phyloP scores from a whole-genome alignment of 2,329 filamentous ascomycete species.

The Trichoderma atrobrunneum region DNA sequence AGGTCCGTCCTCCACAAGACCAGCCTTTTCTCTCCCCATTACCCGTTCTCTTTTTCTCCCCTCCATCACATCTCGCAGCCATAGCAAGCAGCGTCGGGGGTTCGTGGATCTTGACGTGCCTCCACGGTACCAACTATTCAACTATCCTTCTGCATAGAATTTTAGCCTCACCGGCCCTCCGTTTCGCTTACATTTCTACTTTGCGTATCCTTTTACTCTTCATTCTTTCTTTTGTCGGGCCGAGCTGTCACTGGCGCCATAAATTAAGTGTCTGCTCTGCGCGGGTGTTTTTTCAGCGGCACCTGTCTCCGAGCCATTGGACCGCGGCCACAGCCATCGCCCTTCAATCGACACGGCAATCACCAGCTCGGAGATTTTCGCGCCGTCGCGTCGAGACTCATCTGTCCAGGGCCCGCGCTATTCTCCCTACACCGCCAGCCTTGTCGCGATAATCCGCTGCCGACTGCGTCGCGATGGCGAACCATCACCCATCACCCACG shows the following conservation, averaged over 20 bases:
- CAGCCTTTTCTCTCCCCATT: slow-evolving; percentile 40
- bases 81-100: slow-evolving; percentile 29
- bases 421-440: slow-evolving; percentile 20
- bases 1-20: slow-evolving; percentile 41
- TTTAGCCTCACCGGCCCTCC: slow-evolving; percentile 7
- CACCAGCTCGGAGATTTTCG: neutral
- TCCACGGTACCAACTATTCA: neutral
- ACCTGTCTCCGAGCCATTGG: slow-evolving; percentile 9
- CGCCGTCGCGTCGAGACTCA: slow-evolving; percentile 18
- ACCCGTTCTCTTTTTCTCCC: slow-evolving; percentile 34
- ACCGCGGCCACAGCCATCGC: neutral
- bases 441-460: slow-evolving; percentile 22
- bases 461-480: slow-evolving; percentile 56
- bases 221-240: neutral
- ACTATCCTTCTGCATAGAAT: slow-evolving; percentile 5
- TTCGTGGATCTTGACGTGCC: slow-evolving; percentile 19
- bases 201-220: neutral
- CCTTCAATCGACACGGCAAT: neutral
- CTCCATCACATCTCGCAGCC: slow-evolving; percentile 32
- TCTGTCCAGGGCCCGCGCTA: neutral
- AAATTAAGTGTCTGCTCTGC: slow-evolving; percentile 9
- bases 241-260: neutral
- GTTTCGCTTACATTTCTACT: neutral
- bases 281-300: neutral
- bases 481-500: slow-evolving; percentile 77